Evolutionary conservation across 768 basidiomycete genomes (phyloP), one percentile per base, ranked within the genome.

Genomic region (Gautieria morchelliformis): DNA sequence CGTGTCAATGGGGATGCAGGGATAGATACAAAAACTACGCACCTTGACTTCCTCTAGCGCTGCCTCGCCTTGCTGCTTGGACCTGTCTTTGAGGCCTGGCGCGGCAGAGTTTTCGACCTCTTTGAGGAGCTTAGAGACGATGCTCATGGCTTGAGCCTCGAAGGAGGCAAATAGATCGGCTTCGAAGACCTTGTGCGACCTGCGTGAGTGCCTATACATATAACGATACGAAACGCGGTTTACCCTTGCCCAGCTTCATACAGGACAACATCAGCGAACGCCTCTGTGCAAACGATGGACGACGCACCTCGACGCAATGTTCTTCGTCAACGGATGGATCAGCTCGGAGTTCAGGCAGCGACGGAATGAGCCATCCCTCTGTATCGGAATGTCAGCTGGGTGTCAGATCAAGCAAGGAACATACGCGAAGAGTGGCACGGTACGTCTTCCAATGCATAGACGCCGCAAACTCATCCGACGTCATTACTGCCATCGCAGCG

Each of bases 371-470:
- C 82, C 81, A 60, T 81, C 75, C 37, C 80, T 79, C 46, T 79
- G 74, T 41, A 83, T 49, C 27, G 4, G 5, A 15, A 37, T 33
- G 17, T 52, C 20, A 49, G 15, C 24, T 20, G 24, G 27, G 4
- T 11, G 10, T 35, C 8, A 47, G 24, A 6, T 37, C 37, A 52
- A 37, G 51, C 22, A n/a, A 22, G 51, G 10, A 22, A 20, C 51
- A 2, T 24, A 52, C 51, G 11, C 51, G 51, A 17, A 52, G 51
- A 81, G 79, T 80, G 5, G 79, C 80, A 58, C 80, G 73, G 63
- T 80, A 83, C 14, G 80, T 81, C 0, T 58, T 69, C 82, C 83
- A 84, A 59, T 84, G 81, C 78, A 82, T 81, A 5, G 74, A 71
- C 6, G 62, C 66, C 1, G 78, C 75, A 62, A 84, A 80, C 5